phyloP scores from a whole-genome alignment of 2,329 filamentous ascomycete genomes.

The Cladosporium sp. region DNA sequence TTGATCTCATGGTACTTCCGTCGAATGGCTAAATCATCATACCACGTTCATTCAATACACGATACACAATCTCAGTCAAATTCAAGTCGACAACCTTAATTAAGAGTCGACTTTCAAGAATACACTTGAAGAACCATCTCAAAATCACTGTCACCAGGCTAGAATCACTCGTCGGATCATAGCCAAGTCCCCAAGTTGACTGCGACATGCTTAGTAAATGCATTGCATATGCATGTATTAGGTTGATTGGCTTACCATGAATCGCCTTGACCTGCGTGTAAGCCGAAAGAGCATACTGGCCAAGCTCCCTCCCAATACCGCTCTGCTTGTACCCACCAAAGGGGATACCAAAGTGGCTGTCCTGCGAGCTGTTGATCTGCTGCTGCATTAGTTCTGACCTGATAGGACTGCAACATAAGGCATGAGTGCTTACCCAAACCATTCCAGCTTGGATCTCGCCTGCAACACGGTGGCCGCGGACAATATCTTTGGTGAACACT shows the following conservation, averaged over 20 bases:
- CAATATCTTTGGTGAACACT: constrained; percentile 39
- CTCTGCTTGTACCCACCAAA: constrained; percentile 59
- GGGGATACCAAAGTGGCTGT: constrained; percentile 43
- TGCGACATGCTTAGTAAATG: constrained; percentile 30
- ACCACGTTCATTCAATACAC: too few relatives aligned
- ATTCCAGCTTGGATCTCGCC: constrained; percentile 40
- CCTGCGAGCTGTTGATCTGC: constrained; percentile 38
- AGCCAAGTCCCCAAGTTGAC: constrained; percentile 46
- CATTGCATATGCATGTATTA: constrained; percentile 54
- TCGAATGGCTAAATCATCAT: too few relatives aligned
- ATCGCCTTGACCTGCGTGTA: constrained; percentile 21
- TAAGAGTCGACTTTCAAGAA: too few relatives aligned
- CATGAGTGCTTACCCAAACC: constrained; percentile 43
- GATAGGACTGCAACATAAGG: constrained; percentile 54
- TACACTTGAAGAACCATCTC: too few relatives aligned
- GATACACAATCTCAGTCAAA: too few relatives aligned
- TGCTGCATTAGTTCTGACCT: neutral
- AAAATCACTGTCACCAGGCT: too few relatives aligned
- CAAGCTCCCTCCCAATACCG: constrained; percentile 49
- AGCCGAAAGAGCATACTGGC: constrained; percentile 16
- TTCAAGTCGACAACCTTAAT: too few relatives aligned
- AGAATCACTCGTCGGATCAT: too few relatives aligned
- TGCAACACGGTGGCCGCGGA: constrained; percentile 39
- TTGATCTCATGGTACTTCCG: too few relatives aligned
- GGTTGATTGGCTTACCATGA: constrained; percentile 53